Evolutionary conservation across 495 filamentous ascomycete species (phyloP).

Genomic region (Xylaria castorea): DNA sequence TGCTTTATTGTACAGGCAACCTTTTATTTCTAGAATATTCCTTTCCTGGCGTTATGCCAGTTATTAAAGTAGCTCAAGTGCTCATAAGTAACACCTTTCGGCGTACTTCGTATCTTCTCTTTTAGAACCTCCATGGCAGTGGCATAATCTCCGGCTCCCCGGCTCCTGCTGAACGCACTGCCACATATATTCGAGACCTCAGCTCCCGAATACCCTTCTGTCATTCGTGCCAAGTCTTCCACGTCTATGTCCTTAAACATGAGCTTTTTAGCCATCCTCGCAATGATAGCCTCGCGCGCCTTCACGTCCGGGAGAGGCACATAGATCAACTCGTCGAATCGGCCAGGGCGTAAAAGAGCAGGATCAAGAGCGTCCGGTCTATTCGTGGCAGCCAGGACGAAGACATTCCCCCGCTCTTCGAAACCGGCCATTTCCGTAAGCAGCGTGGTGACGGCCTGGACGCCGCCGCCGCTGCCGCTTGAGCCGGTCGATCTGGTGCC

Average conservation of each 20-base stretch:
- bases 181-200: slow-evolving; percentile 85
- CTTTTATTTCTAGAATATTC: slow-evolving; percentile 20
- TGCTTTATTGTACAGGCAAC: background rate
- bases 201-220: slow-evolving; percentile 85
- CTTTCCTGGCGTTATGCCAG: slow-evolving; percentile 55
- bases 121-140: slow-evolving; percentile 68
- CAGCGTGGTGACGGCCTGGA: slow-evolving; percentile 89
- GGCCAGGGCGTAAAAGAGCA: slow-evolving; percentile 84
- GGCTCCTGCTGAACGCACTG: slow-evolving; percentile 49
- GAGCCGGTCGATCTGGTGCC: slow-evolving; percentile 63
- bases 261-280: slow-evolving; percentile 48
- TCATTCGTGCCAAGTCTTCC: slow-evolving; percentile 67
- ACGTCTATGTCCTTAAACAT: slow-evolving; percentile 63
- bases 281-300: slow-evolving; percentile 78
- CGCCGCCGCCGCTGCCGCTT: slow-evolving; percentile 54
- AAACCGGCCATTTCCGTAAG: slow-evolving; percentile 98
- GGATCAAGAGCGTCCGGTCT: slow-evolving; percentile 86
- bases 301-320: slow-evolving; percentile 81
- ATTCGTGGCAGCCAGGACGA: slow-evolving; percentile 95
- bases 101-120: slow-evolving; percentile 65
- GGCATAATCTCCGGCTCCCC: slow-evolving; percentile 37
- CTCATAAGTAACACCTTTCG: slow-evolving; percentile 70
- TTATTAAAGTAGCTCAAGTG: slow-evolving; percentile 70
- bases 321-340: slow-evolving; percentile 89
- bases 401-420: slow-evolving; percentile 79